These are phyloP conservation scores for Theobroma grandiflorum DNA, from an alignment of 441 rosid genomes.

Conservation along the genomic window DNA sequence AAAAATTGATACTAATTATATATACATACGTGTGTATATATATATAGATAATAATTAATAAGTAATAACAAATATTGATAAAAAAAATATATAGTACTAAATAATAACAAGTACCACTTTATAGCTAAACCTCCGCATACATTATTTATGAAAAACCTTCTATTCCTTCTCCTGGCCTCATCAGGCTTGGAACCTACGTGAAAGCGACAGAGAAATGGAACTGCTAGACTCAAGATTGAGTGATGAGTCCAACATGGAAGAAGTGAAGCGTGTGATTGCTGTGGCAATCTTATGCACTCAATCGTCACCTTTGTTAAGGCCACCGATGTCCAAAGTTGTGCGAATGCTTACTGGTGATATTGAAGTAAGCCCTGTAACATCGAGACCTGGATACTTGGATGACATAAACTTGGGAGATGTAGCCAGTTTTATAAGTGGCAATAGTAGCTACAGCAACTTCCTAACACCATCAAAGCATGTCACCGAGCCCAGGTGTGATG, in stretches of 20 bases:
- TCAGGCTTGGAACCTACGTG: not conserved
- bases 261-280: constrained; percentile 44
- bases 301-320: constrained; percentile 52
- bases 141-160: too few species aligned
- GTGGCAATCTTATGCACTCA: constrained; percentile 61
- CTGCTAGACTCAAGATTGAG: constrained; percentile 42
- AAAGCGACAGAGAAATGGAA: not conserved
- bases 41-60: too few species aligned
- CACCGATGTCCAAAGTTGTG: constrained; percentile 65
- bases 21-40: too few species aligned
- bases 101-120: too few species aligned
- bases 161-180: too few species aligned
- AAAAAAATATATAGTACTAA: too few species aligned
- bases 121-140: too few species aligned
- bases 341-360: constrained; percentile 68
- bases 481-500: too few species aligned
- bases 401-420: not conserved
- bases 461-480: too few species aligned
- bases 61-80: too few species aligned
- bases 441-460: too few species aligned
- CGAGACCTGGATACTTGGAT: not conserved
- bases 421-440: not conserved
- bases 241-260: constrained; percentile 31
- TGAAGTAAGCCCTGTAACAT: constrained; percentile 31
- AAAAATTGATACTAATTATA: too few species aligned